Base-by-base conservation (phyloP, 768 basidiomycete genomes). In the Crepidotus variabilis region DNA sequence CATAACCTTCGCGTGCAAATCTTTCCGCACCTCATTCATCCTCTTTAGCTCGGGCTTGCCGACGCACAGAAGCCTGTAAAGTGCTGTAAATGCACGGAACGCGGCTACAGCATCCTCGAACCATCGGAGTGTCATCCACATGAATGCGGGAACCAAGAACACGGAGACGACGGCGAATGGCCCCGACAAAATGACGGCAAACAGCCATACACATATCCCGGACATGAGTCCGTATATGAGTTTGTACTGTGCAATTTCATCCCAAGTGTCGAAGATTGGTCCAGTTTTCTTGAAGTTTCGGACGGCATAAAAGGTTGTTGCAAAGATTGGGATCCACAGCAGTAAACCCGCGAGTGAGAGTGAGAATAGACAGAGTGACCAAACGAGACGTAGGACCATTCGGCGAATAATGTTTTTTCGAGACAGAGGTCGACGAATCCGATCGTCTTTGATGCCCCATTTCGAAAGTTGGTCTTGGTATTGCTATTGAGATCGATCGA, bases 101-200 rank as follows among this genome's bases (percentile, higher is more conserved):
- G 91, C 83, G 0, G 91, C 82, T 2, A 92, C 77, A 1, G 87
- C 85, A 61, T 94, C 93, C 66, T 95, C 93, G 39, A 90, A 75
- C 91, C 92, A 94, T 51, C 93, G 84, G 57, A 95, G 75, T 16
- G 88, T 81, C 75, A 94, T 85, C 92, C 93, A 95, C 93, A 94
- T 93, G 61, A 87, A 63, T 4, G 78, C 75, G 2, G 92, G 92
- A 6, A 92, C 79, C 24, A 84, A 64, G 51, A 86, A 65, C 23
- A 78, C 64, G 3, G 87, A 87, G 54, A 90, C 64, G 9, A 69
- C 65, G 7, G 83, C 78, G 59, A 88, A 69, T 2, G 85, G 88
- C 62, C 88, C 75, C 0, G 90, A 90, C 43, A 86, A 34, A 34
- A 85, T 34, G 24, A 84, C 71, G 11, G 80, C 71, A 16, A 68